Evolutionary conservation across 345 rosid genomes (phyloP).

Genomic region (Cardamine chenopodiifolia): DNA sequence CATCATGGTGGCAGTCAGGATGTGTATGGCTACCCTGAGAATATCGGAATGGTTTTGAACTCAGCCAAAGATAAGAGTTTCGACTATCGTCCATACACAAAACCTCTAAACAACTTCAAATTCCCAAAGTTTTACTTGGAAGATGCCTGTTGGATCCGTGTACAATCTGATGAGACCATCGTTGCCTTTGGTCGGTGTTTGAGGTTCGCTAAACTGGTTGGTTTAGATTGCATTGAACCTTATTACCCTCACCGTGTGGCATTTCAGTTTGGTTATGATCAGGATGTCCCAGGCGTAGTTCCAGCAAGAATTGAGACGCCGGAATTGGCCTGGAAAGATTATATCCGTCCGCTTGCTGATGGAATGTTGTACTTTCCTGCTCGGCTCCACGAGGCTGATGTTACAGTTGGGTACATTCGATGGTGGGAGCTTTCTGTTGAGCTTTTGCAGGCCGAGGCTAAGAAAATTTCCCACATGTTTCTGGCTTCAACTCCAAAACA

Average conservation of each 20-base stretch:
- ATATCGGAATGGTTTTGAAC: conserved; percentile 42
- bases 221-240: conserved; percentile 36
- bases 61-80: conserved; percentile 34
- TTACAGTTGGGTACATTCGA: conserved; percentile 38
- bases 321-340: conserved; percentile 42
- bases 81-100: conserved; percentile 41
- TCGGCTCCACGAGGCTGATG: conserved; percentile 34
- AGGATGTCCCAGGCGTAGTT: conserved; percentile 44
- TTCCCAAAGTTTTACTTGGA: conserved; percentile 44
- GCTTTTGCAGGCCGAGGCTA: conserved; percentile 21
- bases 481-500: conserved; percentile 3
- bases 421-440: conserved; percentile 43
- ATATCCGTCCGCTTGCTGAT: conserved; percentile 34
- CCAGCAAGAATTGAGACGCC: conserved; percentile 27
- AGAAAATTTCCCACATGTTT: conserved; percentile 23
- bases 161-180: conserved; percentile 28
- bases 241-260: conserved; percentile 47
- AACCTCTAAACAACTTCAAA: conserved; percentile 26
- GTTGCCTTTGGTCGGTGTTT: conserved; percentile 42
- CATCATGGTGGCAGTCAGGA: conserved; percentile 19
- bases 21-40: conserved; percentile 12
- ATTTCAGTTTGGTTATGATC: conserved; percentile 45
- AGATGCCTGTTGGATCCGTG: conserved; percentile 31
- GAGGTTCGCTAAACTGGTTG: conserved; percentile 43
- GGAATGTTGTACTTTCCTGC: conserved; percentile 40